phyloP scores from a whole-genome alignment of 2,329 filamentous ascomycete genomes.

The Tympanopsis confertula region DNA sequence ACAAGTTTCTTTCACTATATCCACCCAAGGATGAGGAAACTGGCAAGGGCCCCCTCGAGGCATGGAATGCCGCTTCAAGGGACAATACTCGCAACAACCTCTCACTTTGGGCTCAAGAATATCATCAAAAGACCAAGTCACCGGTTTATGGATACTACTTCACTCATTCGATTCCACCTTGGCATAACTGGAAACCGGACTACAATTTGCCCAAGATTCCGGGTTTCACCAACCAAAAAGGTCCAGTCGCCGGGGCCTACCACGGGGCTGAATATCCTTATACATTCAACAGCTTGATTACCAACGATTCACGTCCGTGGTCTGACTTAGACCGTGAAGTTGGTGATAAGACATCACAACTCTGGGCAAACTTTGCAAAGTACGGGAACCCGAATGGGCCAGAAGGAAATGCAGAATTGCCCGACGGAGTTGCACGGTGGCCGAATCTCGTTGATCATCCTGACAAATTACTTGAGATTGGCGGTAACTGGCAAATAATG shows the following conservation, averaged over 20 bases:
- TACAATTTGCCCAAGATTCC: not conserved
- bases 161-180: not conserved
- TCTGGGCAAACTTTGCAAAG: slow-evolving; percentile 2
- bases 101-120: slow-evolving; percentile 1
- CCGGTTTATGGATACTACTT: slow-evolving; percentile 1
- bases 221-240: slow-evolving; percentile 1
- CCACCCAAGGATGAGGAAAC: slow-evolving; percentile 1
- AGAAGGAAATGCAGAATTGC: too few relatives aligned
- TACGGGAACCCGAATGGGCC: not conserved
- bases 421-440: not conserved
- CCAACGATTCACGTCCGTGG: slow-evolving; percentile 1
- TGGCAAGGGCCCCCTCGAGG: slow-evolving; percentile 2
- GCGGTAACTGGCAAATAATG: slow-evolving; percentile 1
- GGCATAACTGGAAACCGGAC: slow-evolving; percentile 1
- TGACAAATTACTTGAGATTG: slow-evolving; percentile 1
- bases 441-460: slow-evolving; percentile 1
- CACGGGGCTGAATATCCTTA: slow-evolving; percentile 1
- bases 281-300: slow-evolving; percentile 2
- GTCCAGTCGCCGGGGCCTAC: slow-evolving; percentile 1
- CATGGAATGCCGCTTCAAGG: slow-evolving; percentile 1
- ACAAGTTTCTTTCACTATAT: not conserved
- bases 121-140: slow-evolving; percentile 2
- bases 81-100: slow-evolving; percentile 2
- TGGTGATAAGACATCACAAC: not conserved
- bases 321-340: not conserved